A percentile compares a stretch with the other conserved stretches of the same genome.
These are phyloP conservation scores for Aspergillus ellipticus DNA, from an alignment of 495 filamentous ascomycete species.

Conservation along the genomic window DNA sequence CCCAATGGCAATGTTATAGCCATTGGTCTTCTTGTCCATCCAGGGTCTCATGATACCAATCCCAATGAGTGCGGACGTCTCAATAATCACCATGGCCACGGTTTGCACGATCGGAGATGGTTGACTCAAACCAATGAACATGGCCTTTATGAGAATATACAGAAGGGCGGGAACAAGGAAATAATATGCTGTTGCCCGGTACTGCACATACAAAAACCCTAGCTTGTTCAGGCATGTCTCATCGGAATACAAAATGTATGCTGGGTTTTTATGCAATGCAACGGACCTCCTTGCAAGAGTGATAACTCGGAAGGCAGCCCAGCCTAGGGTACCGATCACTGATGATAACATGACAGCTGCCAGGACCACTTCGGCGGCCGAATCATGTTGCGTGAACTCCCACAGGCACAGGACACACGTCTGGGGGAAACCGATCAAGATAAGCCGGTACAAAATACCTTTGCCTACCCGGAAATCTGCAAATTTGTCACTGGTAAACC, in stretches of 20 bases:
- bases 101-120: constrained; percentile 71
- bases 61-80: constrained; percentile 73
- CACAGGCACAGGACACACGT: constrained; percentile 89
- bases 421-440: constrained; percentile 91
- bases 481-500: constrained; percentile 85
- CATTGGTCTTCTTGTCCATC: constrained; percentile 99
- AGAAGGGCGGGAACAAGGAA: constrained; percentile 81
- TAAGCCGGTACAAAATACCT: constrained; percentile 86
- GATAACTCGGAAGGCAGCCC: constrained; percentile 87
- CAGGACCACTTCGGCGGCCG: constrained; percentile 79
- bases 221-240: constrained; percentile 91
- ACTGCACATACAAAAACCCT: constrained; percentile 98
- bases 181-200: constrained; percentile 94
- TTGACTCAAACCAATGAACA: constrained; percentile 89
- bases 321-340: constrained; percentile 73
- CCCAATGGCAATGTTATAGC: constrained; percentile 91
- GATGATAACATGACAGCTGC: constrained; percentile 87
- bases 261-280: constrained; percentile 90
- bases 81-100: constrained; percentile 79
- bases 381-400: constrained; percentile 87
- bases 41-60: constrained; percentile 83
- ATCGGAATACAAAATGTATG: constrained; percentile 96
- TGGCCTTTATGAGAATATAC: constrained; percentile 80
- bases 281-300: constrained; percentile 84
- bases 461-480: constrained; percentile 89